These are phyloP conservation scores for Malus hybrid DNA, from an alignment of 331 rosid species.

Conservation along the genomic window DNA sequence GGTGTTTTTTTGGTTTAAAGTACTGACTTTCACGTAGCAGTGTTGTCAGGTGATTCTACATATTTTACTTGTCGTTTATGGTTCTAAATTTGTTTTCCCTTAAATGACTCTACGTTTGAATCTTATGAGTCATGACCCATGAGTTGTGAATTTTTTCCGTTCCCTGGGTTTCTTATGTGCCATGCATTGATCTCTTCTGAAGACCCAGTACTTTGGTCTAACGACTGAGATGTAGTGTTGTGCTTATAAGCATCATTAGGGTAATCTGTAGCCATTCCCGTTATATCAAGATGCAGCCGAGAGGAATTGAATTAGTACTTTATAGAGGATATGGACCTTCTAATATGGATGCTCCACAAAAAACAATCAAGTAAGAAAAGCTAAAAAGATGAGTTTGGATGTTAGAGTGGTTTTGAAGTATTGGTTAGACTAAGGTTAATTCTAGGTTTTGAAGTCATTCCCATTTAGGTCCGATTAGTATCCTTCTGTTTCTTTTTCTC, in stretches of 20 bases:
- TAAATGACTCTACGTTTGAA: background rate
- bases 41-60: no score
- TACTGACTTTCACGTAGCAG: no score
- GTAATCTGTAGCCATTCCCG: background rate
- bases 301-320: background rate
- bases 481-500: background rate
- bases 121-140: background rate
- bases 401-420: conserved; percentile 7
- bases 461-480: background rate
- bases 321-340: background rate
- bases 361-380: background rate
- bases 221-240: background rate
- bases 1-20: no score
- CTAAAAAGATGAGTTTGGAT: background rate
- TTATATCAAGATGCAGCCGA: background rate
- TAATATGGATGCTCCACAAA: background rate
- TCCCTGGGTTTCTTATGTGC: background rate
- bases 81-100: background rate
- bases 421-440: background rate
- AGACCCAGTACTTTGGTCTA: background rate
- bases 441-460: background rate
- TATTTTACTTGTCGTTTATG: background rate
- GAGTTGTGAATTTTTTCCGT: background rate
- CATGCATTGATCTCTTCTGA: background rate
- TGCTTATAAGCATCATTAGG: background rate